Evolutionary conservation across 2,329 filamentous ascomycete species (phyloP).

Genomic region (Reticulascus tulasneorum): DNA sequence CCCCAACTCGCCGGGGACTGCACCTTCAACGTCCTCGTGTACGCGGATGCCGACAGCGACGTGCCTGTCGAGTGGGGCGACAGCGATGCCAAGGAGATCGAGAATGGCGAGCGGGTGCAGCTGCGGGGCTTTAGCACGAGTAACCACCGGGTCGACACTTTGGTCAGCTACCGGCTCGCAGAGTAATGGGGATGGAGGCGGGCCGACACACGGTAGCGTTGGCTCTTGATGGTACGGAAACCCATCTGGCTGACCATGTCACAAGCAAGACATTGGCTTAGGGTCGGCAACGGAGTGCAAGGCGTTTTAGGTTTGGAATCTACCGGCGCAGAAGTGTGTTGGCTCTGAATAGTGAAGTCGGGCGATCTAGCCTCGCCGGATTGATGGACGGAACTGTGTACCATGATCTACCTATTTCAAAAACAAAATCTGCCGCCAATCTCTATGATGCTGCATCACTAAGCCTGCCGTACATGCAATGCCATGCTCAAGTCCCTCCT

Average conservation of each 20-base stretch:
- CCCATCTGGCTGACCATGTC: too few species aligned
- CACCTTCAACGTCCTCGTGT: conserved; percentile 98
- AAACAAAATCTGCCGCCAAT: too few species aligned
- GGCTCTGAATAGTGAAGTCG: too few species aligned
- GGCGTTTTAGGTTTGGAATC: background rate
- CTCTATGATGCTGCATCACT: too few species aligned
- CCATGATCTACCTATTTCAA: too few species aligned
- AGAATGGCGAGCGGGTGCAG: conserved; percentile 91
- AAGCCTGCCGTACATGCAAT: too few species aligned
- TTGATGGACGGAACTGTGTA: too few species aligned
- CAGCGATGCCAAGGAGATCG: conserved; percentile 95
- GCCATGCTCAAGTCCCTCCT: too few species aligned
- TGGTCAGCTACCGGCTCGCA: conserved; percentile 80
- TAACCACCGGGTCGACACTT: conserved; percentile 87
- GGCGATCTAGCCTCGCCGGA: too few species aligned
- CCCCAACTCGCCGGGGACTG: conserved; percentile 92
- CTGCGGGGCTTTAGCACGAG: conserved; percentile 93
- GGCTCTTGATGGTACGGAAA: conserved; percentile 4
- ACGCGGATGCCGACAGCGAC: conserved; percentile 93
- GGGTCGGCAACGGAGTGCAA: too few species aligned
- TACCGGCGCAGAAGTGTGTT: background rate
- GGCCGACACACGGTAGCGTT: background rate
- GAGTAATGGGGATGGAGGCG: conserved; percentile 6
- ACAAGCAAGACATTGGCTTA: background rate
- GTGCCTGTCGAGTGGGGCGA: conserved; percentile 98